Conservation (phyloP, 2,329 filamentous ascomycete genomes). For the Didymosphaeria variabile region DNA sequence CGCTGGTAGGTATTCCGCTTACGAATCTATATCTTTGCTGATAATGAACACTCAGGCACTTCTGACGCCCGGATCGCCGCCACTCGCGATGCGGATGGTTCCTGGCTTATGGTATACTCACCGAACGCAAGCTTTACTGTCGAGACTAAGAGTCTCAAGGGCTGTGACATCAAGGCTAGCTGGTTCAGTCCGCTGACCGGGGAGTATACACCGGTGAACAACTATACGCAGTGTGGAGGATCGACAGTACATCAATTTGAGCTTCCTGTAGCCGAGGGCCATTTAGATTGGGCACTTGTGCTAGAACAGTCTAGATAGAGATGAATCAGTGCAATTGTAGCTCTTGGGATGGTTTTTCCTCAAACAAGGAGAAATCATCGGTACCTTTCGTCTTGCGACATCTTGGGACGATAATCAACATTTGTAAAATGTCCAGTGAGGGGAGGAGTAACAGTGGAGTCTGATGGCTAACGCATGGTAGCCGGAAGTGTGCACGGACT, state of each 20-base stretch:
- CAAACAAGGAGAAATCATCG: not conserved
- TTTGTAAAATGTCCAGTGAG: too few species aligned
- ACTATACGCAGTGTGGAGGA: not conserved
- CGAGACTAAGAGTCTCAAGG: constrained; percentile 1
- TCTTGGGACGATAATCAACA: too few species aligned
- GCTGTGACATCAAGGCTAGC: constrained; percentile 1
- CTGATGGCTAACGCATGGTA: not conserved
- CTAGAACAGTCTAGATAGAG: not conserved
- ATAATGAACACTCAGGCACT: not conserved
- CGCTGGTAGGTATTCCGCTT: not conserved
- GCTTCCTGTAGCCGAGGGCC: not conserved
- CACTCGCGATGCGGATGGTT: not conserved
- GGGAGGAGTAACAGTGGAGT: too few species aligned
- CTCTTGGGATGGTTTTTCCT: not conserved
- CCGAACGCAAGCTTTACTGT: constrained; percentile 5
- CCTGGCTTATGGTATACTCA: constrained; percentile 3
- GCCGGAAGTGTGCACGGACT: constrained; percentile 1
- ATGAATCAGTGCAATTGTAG: not conserved
- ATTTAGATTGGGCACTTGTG: not conserved
- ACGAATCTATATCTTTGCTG: not conserved
- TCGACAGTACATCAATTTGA: constrained; percentile 2
- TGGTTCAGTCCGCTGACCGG: not conserved
- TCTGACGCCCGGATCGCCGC: constrained; percentile 2
- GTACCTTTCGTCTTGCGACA: too few species aligned
- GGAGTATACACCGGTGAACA: not conserved